These are phyloP conservation scores for Ceratobasidium sp. DNA, from an alignment of 1,284 basidiomycete genomes.

Conservation along the genomic window DNA sequence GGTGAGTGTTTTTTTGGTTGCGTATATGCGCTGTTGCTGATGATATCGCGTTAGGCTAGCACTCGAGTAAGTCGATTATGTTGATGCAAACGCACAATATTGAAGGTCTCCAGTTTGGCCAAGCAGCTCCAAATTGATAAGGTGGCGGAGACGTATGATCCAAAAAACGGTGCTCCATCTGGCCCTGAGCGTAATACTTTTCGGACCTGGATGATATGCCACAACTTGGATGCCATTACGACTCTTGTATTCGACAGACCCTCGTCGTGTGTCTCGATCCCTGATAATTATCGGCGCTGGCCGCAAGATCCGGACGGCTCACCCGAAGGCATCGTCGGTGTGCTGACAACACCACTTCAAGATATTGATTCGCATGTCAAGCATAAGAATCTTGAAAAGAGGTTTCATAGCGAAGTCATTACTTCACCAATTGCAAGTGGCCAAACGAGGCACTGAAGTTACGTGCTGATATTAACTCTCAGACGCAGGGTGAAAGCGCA, in stretches of 20 bases:
- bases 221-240: slow-evolving; percentile 19
- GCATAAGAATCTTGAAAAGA: not conserved
- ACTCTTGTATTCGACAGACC: slow-evolving; percentile 19
- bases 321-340: slow-evolving; percentile 7
- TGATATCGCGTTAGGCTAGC: slow-evolving; percentile 1
- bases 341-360: slow-evolving; percentile 7
- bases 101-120: not conserved
- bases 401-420: not conserved
- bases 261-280: not conserved
- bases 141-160: not conserved
- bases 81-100: not conserved
- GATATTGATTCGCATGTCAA: slow-evolving; percentile 12
- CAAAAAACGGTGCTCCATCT: not conserved
- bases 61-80: slow-evolving; percentile 9
- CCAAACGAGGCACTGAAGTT: not conserved
- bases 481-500: slow-evolving; percentile 13
- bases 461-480: not conserved
- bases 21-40: not conserved
- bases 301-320: slow-evolving; percentile 1
- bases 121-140: slow-evolving; percentile 6
- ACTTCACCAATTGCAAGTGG: not conserved
- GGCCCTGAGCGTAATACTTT: not conserved
- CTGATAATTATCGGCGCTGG: not conserved
- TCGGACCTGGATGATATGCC: slow-evolving; percentile 32
- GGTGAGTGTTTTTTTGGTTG: not conserved